A percentile compares a stretch with the other conserved stretches of the same genome.
Evolutionary conservation across 2,329 filamentous ascomycete species (phyloP).

Genomic region (Neocucurbitaria cava): DNA sequence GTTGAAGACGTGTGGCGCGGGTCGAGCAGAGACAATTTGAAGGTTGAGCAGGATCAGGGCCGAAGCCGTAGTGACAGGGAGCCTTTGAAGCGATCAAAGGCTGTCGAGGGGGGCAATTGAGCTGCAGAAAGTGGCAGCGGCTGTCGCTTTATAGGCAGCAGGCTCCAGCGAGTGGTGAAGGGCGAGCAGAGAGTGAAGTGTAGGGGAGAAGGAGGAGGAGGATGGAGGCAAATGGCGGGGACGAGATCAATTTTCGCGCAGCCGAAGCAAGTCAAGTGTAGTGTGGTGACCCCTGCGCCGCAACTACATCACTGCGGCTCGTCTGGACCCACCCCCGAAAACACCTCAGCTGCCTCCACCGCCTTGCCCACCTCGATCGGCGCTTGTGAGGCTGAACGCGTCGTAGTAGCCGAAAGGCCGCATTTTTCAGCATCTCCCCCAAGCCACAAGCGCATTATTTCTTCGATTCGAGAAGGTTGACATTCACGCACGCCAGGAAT

Average conservation of each 20-base stretch:
- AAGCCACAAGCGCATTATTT: background rate
- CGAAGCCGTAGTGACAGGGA: conserved; percentile 53
- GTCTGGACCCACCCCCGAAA: conserved; percentile 13
- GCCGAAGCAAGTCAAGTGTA: too few species aligned
- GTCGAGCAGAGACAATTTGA: conserved; percentile 56
- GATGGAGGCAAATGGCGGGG: conserved; percentile 23
- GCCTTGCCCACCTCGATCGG: conserved; percentile 1
- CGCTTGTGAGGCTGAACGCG: conserved; percentile 10
- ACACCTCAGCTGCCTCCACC: conserved; percentile 10
- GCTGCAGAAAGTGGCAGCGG: conserved; percentile 16
- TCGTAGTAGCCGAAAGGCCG: conserved; percentile 9
- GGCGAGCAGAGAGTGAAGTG: conserved; percentile 14
- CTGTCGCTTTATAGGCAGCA: conserved; percentile 12
- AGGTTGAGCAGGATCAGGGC: conserved; percentile 52
- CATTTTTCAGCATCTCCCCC: conserved; percentile 1
- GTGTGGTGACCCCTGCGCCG: conserved; percentile 8
- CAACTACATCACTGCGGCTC: conserved; percentile 12
- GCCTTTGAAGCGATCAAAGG: conserved; percentile 55
- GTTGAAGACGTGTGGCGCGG: conserved; percentile 58
- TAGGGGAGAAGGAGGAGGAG: conserved; percentile 13
- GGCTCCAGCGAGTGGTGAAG: background rate
- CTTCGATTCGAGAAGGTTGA: background rate
- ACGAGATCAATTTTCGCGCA: conserved; percentile 31
- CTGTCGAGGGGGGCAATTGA: conserved; percentile 25
- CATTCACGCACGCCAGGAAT: background rate